Evolutionary conservation across 768 basidiomycete species (phyloP).

Genomic region (Ramaria rubella): DNA sequence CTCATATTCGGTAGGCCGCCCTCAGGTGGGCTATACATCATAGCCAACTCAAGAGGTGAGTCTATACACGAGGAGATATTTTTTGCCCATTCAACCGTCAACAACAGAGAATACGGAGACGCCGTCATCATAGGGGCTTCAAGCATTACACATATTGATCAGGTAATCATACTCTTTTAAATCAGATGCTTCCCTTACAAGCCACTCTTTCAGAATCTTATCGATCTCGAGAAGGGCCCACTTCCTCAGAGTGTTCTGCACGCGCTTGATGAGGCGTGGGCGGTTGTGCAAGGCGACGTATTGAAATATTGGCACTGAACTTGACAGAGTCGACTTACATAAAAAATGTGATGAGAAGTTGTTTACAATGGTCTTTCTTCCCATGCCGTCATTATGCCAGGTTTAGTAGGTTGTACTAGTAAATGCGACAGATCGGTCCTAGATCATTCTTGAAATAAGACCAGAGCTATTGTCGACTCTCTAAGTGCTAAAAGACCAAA

Average conservation of each 20-base stretch:
- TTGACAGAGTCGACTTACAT: too few species aligned
- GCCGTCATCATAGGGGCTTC: conserved; percentile 59
- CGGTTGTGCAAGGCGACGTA: conserved; percentile 20
- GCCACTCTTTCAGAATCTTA: conserved; percentile 15
- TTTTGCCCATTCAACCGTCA: neutral
- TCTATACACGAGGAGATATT: neutral
- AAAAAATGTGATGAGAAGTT: too few species aligned
- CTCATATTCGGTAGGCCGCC: conserved; percentile 17
- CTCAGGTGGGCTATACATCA: conserved; percentile 46
- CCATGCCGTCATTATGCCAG: too few species aligned
- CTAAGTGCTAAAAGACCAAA: too few species aligned
- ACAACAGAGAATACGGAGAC: conserved; percentile 36
- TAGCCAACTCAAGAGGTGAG: conserved; percentile 33
- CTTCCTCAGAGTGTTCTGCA: conserved; percentile 33
- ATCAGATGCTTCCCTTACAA: neutral
- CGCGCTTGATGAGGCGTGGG: conserved; percentile 33
- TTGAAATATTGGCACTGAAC: conserved; percentile 25
- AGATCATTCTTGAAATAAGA: too few species aligned
- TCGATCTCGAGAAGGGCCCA: conserved; percentile 28
- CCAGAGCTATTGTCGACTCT: too few species aligned
- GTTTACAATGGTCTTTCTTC: too few species aligned
- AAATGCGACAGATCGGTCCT: too few species aligned
- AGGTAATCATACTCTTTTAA: conserved; percentile 20
- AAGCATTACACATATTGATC: conserved; percentile 48
- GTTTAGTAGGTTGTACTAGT: too few species aligned